Conservation (phyloP, 768 basidiomycete species). For the Fomitopsis serialis region DNA sequence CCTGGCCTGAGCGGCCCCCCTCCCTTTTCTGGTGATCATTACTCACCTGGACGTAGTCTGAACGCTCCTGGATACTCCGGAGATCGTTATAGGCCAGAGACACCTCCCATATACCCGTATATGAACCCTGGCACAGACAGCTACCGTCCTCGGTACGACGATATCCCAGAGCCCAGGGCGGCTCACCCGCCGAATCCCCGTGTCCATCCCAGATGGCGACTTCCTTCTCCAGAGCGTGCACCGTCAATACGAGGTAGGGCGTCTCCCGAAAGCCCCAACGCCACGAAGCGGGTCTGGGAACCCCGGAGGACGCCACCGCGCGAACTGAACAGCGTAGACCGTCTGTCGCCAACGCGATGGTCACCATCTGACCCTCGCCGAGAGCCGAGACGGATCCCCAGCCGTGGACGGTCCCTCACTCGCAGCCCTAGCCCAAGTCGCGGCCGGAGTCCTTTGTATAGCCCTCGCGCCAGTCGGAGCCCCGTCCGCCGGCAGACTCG, state of each 20-base stretch:
- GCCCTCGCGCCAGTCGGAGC: no score
- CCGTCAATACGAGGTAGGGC: not conserved
- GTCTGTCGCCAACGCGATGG: not conserved
- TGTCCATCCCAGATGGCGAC: not conserved
- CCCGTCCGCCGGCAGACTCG: no score
- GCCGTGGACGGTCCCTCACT: not conserved
- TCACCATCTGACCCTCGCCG: not conserved
- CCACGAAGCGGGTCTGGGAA: not conserved
- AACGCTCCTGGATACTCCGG: constrained; percentile 25
- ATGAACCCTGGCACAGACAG: constrained; percentile 33
- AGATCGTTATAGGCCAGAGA: constrained; percentile 48
- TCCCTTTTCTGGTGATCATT: not conserved
- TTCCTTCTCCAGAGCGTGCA: not conserved
- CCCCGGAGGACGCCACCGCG: not conserved
- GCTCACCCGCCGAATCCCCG: not conserved
- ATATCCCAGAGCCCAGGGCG: not conserved
- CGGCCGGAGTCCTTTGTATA: no score
- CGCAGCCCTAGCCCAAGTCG: not conserved
- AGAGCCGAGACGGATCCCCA: not conserved
- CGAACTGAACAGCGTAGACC: not conserved
- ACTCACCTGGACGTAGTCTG: not conserved
- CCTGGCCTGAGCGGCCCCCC: not conserved
- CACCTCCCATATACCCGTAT: constrained; percentile 28
- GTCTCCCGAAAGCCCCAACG: not conserved
- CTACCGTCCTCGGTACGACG: constrained; percentile 28